phyloP scores from a whole-genome alignment of 2,329 filamentous ascomycete species.

The Penicillium sp. region DNA sequence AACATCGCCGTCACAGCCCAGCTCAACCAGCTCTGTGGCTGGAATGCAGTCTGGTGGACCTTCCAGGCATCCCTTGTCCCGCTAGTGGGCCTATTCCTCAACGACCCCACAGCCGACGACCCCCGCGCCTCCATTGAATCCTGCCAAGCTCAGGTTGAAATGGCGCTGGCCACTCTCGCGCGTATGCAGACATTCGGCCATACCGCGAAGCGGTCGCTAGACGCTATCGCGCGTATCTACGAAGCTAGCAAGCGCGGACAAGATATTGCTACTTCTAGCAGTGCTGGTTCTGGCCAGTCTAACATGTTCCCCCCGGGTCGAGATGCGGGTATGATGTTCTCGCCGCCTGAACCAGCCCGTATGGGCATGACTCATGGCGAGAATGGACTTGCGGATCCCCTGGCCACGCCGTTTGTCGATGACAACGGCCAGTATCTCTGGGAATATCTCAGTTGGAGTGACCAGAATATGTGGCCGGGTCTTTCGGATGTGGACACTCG shows the following conservation, averaged over 20 bases:
- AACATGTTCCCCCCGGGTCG: slow-evolving; percentile 27
- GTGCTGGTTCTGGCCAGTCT: slow-evolving; percentile 19
- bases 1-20: slow-evolving; percentile 74
- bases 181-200: slow-evolving; percentile 70
- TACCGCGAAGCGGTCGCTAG: slow-evolving; percentile 66
- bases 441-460: slow-evolving; percentile 49
- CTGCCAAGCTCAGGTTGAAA: slow-evolving; percentile 63
- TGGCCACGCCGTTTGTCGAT: slow-evolving; percentile 36
- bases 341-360: slow-evolving; percentile 29
- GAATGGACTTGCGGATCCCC: slow-evolving; percentile 33
- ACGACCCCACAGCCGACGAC: slow-evolving; percentile 59
- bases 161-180: slow-evolving; percentile 42
- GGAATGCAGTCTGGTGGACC: slow-evolving; percentile 82
- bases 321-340: slow-evolving; percentile 24
- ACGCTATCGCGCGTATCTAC: slow-evolving; percentile 69
- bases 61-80: slow-evolving; percentile 83
- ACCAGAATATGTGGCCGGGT: slow-evolving; percentile 41
- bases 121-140: slow-evolving; percentile 60
- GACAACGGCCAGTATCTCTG: slow-evolving; percentile 43
- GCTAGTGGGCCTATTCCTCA: slow-evolving; percentile 70
- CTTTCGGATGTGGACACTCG: slow-evolving; percentile 35
- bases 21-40: slow-evolving; percentile 76
- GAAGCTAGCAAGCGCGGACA: slow-evolving; percentile 57
- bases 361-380: slow-evolving; percentile 28
- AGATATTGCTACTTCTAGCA: slow-evolving; percentile 18